Evolutionary conservation across 768 basidiomycete genomes (phyloP).

Genomic region (Pulveroboletus sp.): DNA sequence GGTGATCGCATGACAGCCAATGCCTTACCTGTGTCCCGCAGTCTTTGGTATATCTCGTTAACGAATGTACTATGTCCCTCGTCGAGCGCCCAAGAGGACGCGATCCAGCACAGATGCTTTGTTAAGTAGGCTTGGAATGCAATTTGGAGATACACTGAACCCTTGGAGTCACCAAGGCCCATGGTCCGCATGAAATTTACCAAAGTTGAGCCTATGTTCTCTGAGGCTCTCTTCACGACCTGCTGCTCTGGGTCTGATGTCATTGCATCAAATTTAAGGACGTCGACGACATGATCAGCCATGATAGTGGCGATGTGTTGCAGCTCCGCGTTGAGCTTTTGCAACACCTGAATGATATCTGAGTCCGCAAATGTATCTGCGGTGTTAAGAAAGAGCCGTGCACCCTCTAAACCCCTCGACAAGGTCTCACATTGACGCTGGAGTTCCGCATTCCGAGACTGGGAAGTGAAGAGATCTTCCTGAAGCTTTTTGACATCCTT

Average conservation of each 20-base stretch:
- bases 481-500: not conserved
- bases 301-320: conserved; percentile 6
- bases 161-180: not conserved
- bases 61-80: not conserved
- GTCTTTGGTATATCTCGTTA: conserved; percentile 1
- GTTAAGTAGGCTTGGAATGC: conserved; percentile 8
- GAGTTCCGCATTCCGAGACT: not conserved
- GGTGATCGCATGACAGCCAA: not conserved
- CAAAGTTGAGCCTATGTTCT: not conserved
- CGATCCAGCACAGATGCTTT: not conserved
- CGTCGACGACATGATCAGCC: not conserved
- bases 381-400: conserved; percentile 2
- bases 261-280: too few species aligned
- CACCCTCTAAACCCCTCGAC: not conserved
- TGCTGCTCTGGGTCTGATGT: too few species aligned
- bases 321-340: conserved; percentile 11
- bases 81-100: conserved; percentile 10
- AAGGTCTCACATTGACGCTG: not conserved
- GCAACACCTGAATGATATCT: conserved; percentile 1
- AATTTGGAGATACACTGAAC: conserved; percentile 2
- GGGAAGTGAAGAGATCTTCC: not conserved
- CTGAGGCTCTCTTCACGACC: not conserved
- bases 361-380: conserved; percentile 8
- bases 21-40: conserved; percentile 3
- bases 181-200: not conserved